Conservation (phyloP, 495 filamentous ascomycete genomes). For the Tetracladium marchalianum region DNA sequence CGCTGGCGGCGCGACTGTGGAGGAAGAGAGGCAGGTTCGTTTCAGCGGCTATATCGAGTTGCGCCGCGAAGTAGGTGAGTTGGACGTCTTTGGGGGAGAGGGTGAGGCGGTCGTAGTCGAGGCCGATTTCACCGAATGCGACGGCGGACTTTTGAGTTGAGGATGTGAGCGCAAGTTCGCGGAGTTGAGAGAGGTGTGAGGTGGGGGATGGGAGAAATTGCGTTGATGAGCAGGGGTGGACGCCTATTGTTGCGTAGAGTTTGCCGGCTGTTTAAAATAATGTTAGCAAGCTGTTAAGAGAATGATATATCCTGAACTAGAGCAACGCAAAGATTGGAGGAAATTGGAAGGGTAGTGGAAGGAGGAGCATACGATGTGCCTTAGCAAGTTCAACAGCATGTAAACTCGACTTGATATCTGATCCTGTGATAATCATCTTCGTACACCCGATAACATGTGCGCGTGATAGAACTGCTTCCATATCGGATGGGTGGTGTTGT, state of each 20-base stretch:
- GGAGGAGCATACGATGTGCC: slow-evolving; percentile 50
- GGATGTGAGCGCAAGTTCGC: slow-evolving; percentile 39
- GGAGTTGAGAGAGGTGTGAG: slow-evolving; percentile 50
- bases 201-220: slow-evolving; percentile 50
- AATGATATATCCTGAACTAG: no score
- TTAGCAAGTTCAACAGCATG: slow-evolving; percentile 64
- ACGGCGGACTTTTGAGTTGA: slow-evolving; percentile 36
- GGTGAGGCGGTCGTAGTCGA: slow-evolving; percentile 89
- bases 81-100: slow-evolving; percentile 68
- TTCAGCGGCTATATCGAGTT: slow-evolving; percentile 61
- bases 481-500: slow-evolving; percentile 67
- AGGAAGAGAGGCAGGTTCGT: slow-evolving; percentile 63
- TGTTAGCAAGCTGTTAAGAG: no score
- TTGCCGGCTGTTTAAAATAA: slow-evolving; percentile 50
- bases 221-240: slow-evolving; percentile 78
- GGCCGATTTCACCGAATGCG: slow-evolving; percentile 91
- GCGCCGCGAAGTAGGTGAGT: slow-evolving; percentile 71
- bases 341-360: not conserved
- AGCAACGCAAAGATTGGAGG: no score
- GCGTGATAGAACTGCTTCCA: slow-evolving; percentile 64
- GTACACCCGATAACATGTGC: slow-evolving; percentile 66
- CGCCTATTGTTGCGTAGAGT: slow-evolving; percentile 81
- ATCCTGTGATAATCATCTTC: slow-evolving; percentile 93
- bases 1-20: slow-evolving; percentile 57
- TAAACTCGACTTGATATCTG: slow-evolving; percentile 65